Conservation (phyloP, 192 early-diverging fungal species). For the Backusella luteola region DNA sequence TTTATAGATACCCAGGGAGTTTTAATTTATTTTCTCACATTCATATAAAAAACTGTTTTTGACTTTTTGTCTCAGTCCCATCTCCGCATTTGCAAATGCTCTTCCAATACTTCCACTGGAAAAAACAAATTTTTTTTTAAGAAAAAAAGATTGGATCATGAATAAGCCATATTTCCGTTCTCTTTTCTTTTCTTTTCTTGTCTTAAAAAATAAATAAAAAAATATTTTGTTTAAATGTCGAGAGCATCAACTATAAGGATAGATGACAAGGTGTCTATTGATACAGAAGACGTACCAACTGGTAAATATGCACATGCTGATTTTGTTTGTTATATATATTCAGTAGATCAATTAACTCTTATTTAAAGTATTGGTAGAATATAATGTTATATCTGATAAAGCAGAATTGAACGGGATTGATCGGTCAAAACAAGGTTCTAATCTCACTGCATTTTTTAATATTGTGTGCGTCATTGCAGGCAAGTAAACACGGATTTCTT, state of each 20-base stretch:
- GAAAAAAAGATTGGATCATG: neutral
- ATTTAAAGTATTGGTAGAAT: neutral
- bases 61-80: neutral
- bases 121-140: neutral
- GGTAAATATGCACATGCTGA: neutral
- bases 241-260: neutral
- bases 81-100: neutral
- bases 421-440: constrained; percentile 11
- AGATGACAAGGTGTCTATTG: neutral
- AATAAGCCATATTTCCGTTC: neutral
- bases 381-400: neutral
- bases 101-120: neutral
- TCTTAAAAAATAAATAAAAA: too few relatives aligned
- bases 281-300: neutral
- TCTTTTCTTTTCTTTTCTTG: neutral
- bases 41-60: neutral
- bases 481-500: constrained; percentile 17
- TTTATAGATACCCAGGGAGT: neutral
- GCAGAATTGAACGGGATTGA: neutral
- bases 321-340: neutral
- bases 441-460: constrained; percentile 44
- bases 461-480: constrained; percentile 72
- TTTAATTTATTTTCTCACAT: neutral
- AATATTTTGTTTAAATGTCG: neutral
- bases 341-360: neutral